Percentiles rank a stretch among this genome's conserved stretches.
phyloP scores from a whole-genome alignment of 805 yeast species.

The Ogataea neopini region DNA sequence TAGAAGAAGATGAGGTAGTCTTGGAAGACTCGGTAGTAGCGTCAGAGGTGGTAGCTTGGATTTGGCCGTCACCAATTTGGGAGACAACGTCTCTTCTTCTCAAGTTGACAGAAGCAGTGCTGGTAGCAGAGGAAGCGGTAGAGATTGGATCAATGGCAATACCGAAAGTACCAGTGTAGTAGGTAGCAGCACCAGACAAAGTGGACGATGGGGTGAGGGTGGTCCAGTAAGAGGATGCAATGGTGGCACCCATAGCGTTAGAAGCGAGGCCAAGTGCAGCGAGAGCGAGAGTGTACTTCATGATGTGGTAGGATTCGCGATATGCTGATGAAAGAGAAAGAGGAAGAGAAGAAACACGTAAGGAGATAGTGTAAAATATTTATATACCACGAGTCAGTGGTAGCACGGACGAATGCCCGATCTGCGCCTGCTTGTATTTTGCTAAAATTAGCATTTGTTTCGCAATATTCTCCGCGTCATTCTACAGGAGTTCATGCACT shows the following conservation, averaged over 20 bases:
- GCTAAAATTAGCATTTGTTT: conserved; percentile 15
- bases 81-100: conserved; percentile 38
- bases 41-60: conserved; percentile 46
- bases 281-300: conserved; percentile 43
- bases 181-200: conserved; percentile 50
- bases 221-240: conserved; percentile 62
- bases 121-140: conserved; percentile 25
- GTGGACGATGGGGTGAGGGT: conserved; percentile 63
- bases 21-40: conserved; percentile 14
- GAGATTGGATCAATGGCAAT: conserved; percentile 17
- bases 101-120: conserved; percentile 33
- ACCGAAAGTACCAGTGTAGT: conserved; percentile 42
- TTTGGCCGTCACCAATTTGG: conserved; percentile 53
- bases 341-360: background rate
- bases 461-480: conserved; percentile 6
- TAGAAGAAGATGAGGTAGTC: conserved; percentile 7
- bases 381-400: conserved; percentile 3
- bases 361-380: background rate
- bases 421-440: background rate
- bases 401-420: background rate
- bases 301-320: background rate
- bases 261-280: conserved; percentile 43
- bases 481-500: conserved; percentile 9
- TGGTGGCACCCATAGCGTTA: conserved; percentile 52
- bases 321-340: conserved; percentile 2